Conservation (phyloP, 345 rosid species). For the Barbarea vulgaris region DNA sequence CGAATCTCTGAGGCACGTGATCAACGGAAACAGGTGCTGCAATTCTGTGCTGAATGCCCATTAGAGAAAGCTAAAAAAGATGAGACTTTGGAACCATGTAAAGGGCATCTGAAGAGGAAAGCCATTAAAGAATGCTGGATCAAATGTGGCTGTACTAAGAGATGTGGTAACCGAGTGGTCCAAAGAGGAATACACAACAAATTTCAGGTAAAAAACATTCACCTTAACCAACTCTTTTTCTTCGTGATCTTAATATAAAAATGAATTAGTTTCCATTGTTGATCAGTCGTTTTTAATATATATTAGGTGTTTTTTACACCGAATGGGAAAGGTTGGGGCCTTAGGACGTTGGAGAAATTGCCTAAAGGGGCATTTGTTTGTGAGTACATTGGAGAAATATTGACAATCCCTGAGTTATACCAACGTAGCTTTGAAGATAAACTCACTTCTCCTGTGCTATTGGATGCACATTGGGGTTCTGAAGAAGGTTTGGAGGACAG, state of each 20-base stretch:
- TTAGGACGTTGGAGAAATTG: constrained; percentile 59
- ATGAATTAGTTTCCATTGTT: neutral
- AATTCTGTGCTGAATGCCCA: constrained; percentile 64
- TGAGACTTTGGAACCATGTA: constrained; percentile 61
- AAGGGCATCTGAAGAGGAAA: constrained; percentile 77
- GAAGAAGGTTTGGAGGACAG: constrained; percentile 52
- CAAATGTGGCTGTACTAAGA: constrained; percentile 76
- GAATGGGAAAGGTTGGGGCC: constrained; percentile 82
- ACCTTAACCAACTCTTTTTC: neutral
- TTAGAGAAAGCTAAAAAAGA: constrained; percentile 60
- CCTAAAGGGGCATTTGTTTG: constrained; percentile 78
- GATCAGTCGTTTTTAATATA: neutral
- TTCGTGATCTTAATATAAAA: neutral
- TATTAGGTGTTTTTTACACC: constrained; percentile 62
- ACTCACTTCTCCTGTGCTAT: constrained; percentile 57
- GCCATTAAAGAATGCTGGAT: constrained; percentile 82
- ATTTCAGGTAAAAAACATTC: constrained; percentile 59
- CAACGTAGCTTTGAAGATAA: constrained; percentile 49
- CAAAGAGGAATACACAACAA: constrained; percentile 73
- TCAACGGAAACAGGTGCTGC: constrained; percentile 52
- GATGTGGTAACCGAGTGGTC: constrained; percentile 76
- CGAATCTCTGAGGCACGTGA: constrained; percentile 60
- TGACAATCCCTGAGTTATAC: constrained; percentile 64
- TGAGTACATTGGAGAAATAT: constrained; percentile 79
- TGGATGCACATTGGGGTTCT: constrained; percentile 78